A percentile compares a stretch with the other conserved stretches of the same genome.
Conservation (phyloP, 1,284 basidiomycete species). For the Uromyces viciae-fabae region DNA sequence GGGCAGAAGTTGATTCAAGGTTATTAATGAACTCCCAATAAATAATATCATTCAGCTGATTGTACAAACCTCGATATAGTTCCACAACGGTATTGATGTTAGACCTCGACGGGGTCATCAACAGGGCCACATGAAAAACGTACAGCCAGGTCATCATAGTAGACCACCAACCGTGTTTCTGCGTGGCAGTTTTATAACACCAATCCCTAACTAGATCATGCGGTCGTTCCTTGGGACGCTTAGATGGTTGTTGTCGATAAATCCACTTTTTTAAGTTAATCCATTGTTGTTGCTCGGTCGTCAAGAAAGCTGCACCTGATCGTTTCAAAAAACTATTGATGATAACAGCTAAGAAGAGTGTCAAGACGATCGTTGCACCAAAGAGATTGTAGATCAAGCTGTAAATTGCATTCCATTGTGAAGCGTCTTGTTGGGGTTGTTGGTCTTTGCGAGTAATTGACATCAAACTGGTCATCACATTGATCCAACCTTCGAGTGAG, state of each 20-base stretch:
- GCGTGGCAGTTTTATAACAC: conserved; percentile 86
- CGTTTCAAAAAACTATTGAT: conserved; percentile 86
- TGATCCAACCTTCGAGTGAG: conserved; percentile 88
- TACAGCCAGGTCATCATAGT: conserved; percentile 76
- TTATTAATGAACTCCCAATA: no score
- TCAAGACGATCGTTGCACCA: conserved; percentile 72
- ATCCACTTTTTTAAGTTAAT: conserved; percentile 87
- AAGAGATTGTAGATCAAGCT: conserved; percentile 89
- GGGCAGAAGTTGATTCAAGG: no score
- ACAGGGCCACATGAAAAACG: conserved; percentile 73
- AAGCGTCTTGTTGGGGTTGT: conserved; percentile 70
- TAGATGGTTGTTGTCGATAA: conserved; percentile 78
- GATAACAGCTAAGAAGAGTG: conserved; percentile 68
- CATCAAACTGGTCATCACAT: conserved; percentile 80
- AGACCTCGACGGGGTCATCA: conserved; percentile 61
- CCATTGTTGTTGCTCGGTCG: conserved; percentile 89
- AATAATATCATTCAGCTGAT: no score
- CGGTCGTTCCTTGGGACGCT: conserved; percentile 67
- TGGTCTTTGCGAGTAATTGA: conserved; percentile 68
- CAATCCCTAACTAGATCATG: conserved; percentile 65
- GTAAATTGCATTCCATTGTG: conserved; percentile 81
- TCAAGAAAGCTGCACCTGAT: conserved; percentile 77
- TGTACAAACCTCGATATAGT: conserved; percentile 29
- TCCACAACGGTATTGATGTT: conserved; percentile 24
- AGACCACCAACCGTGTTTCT: conserved; percentile 93